Conservation (phyloP, 257 asterid genomes). For the Mitragyna speciosa region DNA sequence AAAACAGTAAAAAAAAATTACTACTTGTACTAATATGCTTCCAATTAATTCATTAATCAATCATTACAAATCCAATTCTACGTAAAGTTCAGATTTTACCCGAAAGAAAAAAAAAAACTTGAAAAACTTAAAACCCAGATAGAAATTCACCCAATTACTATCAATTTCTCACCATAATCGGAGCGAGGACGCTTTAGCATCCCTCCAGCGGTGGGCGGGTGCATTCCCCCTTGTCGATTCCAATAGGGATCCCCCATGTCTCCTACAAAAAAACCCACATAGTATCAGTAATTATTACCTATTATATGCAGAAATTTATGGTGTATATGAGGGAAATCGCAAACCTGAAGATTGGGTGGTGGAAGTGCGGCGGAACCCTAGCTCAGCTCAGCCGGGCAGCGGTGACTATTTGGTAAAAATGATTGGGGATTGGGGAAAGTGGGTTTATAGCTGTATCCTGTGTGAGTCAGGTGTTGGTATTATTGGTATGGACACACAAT, state of each 20-base stretch:
- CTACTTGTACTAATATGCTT: no score
- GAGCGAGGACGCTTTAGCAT: constrained; percentile 48
- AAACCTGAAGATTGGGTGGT: constrained; percentile 10
- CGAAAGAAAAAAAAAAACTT: not conserved
- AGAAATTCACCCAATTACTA: not conserved
- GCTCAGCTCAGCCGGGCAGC: constrained; percentile 19
- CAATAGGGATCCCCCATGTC: constrained; percentile 50
- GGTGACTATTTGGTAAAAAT: not conserved
- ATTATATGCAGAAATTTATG: not conserved
- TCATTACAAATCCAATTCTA: not conserved
- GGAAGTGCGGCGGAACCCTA: constrained; percentile 18
- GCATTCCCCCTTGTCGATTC: constrained; percentile 35
- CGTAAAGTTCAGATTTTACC: not conserved
- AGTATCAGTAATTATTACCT: not conserved
- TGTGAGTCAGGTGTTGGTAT: not conserved
- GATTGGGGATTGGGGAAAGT: not conserved
- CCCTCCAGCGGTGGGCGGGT: constrained; percentile 31
- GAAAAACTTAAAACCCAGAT: not conserved
- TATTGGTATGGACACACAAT: not conserved
- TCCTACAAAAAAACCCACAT: constrained; percentile 6
- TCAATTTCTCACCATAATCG: constrained; percentile 34
- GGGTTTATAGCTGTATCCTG: not conserved
- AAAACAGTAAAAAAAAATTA: not conserved
- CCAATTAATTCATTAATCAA: no score
- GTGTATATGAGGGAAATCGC: not conserved